These are phyloP conservation scores for Claviceps purpurea DNA, from an alignment of 2,329 filamentous ascomycete genomes.

Conservation along the genomic window DNA sequence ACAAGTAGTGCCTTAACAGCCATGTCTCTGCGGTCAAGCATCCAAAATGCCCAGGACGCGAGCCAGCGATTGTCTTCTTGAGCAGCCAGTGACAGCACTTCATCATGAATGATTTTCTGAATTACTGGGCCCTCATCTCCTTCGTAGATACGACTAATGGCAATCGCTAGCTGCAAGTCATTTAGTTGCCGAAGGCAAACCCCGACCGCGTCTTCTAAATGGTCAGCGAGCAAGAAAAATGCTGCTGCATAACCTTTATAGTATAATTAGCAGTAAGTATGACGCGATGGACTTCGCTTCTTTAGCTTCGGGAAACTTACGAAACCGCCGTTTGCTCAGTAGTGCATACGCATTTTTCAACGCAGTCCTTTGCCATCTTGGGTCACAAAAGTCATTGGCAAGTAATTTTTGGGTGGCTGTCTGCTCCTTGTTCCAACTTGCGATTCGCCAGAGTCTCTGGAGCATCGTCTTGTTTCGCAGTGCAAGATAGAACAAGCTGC, in stretches of 20 bases:
- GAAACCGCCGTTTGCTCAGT: slow-evolving; percentile 78
- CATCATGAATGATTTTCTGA: slow-evolving; percentile 61
- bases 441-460: slow-evolving; percentile 89
- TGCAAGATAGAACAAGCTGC: slow-evolving; percentile 82
- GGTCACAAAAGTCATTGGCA: slow-evolving; percentile 79
- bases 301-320: slow-evolving; percentile 26
- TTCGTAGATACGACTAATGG: slow-evolving; percentile 77
- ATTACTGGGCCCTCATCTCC: slow-evolving; percentile 69
- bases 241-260: slow-evolving; percentile 74
- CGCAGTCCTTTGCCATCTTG: slow-evolving; percentile 77
- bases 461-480: slow-evolving; percentile 83
- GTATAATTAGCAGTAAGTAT: neutral
- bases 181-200: slow-evolving; percentile 78
- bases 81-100: slow-evolving; percentile 63
- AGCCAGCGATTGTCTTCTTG: slow-evolving; percentile 84
- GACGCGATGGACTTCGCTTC: neutral
- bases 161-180: slow-evolving; percentile 80
- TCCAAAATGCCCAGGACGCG: slow-evolving; percentile 91
- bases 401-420: slow-evolving; percentile 64
- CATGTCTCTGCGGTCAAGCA: slow-evolving; percentile 69
- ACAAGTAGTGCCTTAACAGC: slow-evolving; percentile 74
- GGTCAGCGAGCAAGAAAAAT: slow-evolving; percentile 85
- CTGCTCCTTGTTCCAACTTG: slow-evolving; percentile 79
- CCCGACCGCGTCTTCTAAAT: slow-evolving; percentile 70
- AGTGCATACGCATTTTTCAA: slow-evolving; percentile 94